Evolutionary conservation across 148 eudicot genomes (phyloP).

Genomic region (Rhododendron ferrugineum): DNA sequence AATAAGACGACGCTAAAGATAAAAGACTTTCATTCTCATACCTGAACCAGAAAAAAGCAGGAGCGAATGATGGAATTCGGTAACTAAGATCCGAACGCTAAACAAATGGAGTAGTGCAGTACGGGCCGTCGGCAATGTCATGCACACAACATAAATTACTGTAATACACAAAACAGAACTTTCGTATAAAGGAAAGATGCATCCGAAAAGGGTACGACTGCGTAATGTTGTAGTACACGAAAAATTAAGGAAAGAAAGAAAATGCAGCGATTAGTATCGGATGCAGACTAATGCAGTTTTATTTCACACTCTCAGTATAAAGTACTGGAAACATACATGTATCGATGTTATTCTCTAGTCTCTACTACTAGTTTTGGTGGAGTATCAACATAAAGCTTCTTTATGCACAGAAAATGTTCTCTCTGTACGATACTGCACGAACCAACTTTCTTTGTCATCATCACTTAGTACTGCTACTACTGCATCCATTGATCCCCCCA

Average conservation of each 20-base stretch:
- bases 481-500: slow-evolving; percentile 36
- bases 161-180: background rate
- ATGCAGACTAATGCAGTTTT: background rate
- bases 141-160: background rate
- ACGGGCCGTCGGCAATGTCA: background rate
- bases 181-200: background rate
- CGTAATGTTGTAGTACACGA: background rate
- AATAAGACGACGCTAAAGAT: background rate
- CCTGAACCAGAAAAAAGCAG: background rate
- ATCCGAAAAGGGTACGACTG: background rate
- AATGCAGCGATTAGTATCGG: background rate
- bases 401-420: slow-evolving; percentile 31
- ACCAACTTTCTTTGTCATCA: slow-evolving; percentile 31
- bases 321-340: background rate
- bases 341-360: slow-evolving; percentile 31
- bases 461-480: background rate
- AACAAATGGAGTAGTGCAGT: background rate
- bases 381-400: slow-evolving; percentile 61
- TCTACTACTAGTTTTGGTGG: slow-evolving; percentile 35
- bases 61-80: background rate
- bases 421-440: slow-evolving; percentile 2
- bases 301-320: slow-evolving; percentile 10
- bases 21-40: background rate
- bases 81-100: background rate
- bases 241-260: background rate